phyloP scores from a whole-genome alignment of 768 basidiomycete species.

The Boletus subcaerulescens region DNA sequence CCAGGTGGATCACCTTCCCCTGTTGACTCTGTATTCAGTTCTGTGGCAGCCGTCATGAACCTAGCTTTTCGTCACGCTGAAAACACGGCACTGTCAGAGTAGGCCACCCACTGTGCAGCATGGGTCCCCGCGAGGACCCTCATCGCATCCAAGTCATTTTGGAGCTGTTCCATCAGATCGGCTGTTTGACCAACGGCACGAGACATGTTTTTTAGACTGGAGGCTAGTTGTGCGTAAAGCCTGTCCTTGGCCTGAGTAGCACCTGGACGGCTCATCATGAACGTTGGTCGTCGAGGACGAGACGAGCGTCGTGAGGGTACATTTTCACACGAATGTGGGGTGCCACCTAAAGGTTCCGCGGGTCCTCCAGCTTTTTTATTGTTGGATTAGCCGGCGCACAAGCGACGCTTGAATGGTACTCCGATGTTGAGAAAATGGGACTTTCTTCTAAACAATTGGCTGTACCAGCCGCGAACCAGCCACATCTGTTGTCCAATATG shows the following conservation, averaged over 20 bases:
- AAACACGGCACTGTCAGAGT: background rate
- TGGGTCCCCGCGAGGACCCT: slow-evolving; percentile 72
- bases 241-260: slow-evolving; percentile 79
- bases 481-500: background rate
- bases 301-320: too few relatives aligned
- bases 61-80: slow-evolving; percentile 25
- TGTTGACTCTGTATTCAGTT: slow-evolving; percentile 35
- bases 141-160: slow-evolving; percentile 77
- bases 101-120: slow-evolving; percentile 67
- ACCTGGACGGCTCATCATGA: slow-evolving; percentile 33
- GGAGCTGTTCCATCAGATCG: slow-evolving; percentile 72
- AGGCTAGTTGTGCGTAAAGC: slow-evolving; percentile 74
- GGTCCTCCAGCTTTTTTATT: too few relatives aligned
- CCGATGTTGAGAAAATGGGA: background rate
- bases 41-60: slow-evolving; percentile 50
- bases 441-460: background rate
- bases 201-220: slow-evolving; percentile 64
- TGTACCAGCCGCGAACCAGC: background rate
- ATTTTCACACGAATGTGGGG: slow-evolving; percentile 14
- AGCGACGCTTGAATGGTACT: slow-evolving; percentile 2
- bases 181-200: slow-evolving; percentile 69
- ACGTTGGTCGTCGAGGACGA: background rate
- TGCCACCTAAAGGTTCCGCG: too few relatives aligned
- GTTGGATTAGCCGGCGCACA: background rate
- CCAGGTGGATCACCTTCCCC: slow-evolving; percentile 11